phyloP scores from a whole-genome alignment of 139 green algal genomes.

The Astrephomene gubernaculifera region DNA sequence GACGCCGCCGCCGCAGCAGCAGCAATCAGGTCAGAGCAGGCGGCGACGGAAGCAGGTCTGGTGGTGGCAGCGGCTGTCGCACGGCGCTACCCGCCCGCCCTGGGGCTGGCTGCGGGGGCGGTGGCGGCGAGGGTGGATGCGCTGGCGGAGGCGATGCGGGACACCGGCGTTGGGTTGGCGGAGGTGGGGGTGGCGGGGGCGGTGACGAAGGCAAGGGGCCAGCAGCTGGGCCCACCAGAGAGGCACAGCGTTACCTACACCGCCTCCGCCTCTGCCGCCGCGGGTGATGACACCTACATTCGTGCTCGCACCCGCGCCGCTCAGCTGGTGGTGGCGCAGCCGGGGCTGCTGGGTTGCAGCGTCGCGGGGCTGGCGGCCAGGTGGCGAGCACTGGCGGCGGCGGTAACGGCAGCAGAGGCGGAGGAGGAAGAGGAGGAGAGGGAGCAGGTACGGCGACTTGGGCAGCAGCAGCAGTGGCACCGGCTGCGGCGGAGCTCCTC shows the following conservation, averaged over 20 bases:
- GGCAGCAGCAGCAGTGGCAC: not conserved
- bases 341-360: slow-evolving; percentile 17
- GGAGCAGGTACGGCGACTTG: no score
- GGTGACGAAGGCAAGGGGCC: not conserved
- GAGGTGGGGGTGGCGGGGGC: not conserved
- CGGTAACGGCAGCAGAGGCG: not conserved
- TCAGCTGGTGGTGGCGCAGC: slow-evolving; percentile 1
- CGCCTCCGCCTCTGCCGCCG: not conserved
- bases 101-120: slow-evolving; percentile 3
- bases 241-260: no score
- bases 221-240: not conserved
- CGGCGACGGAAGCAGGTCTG: not conserved
- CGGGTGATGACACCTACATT: no score
- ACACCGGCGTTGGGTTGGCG: not conserved
- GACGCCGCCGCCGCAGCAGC: not conserved
- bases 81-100: slow-evolving; percentile 8
- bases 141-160: not conserved
- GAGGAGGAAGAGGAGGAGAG: no score
- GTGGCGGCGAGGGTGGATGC: not conserved
- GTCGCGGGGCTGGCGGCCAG: not conserved
- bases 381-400: slow-evolving; percentile 12
- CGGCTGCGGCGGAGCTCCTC: not conserved
- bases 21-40: not conserved
- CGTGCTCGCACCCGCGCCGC: no score
- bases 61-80: not conserved